phyloP scores from a whole-genome alignment of 2,329 filamentous ascomycete species.

The Alternaria ventricosa region DNA sequence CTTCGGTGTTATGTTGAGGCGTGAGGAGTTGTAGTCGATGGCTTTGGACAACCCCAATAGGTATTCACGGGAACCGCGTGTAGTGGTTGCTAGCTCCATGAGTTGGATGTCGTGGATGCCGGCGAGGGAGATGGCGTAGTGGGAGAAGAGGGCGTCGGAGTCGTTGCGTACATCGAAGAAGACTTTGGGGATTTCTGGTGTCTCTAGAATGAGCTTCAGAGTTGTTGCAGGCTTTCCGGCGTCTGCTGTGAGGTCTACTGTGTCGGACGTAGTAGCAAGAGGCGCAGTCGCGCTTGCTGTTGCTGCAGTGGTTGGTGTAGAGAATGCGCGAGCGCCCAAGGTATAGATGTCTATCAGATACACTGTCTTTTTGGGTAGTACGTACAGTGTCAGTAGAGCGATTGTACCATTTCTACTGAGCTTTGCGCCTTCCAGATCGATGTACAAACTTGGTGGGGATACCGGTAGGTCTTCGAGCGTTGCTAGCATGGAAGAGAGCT shows the following conservation, averaged over 20 bases:
- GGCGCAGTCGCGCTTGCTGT: not conserved
- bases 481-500: not conserved
- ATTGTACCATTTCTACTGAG: conserved; percentile 32
- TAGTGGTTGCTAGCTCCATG: conserved; percentile 23
- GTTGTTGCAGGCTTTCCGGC: conserved; percentile 16
- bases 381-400: conserved; percentile 19
- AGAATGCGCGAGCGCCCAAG: conserved; percentile 35
- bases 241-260: not conserved
- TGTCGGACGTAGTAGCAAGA: not conserved
- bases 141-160: conserved; percentile 32
- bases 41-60: not conserved
- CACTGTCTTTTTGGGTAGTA: conserved; percentile 10
- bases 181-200: conserved; percentile 30
- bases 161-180: conserved; percentile 41
- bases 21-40: not conserved
- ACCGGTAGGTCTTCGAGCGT: not conserved
- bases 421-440: conserved; percentile 36
- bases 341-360: conserved; percentile 42
- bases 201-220: conserved; percentile 40
- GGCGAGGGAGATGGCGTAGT: conserved; percentile 20
- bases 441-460: conserved; percentile 12
- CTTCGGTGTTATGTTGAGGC: not conserved
- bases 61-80: not conserved
- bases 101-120: conserved; percentile 25
- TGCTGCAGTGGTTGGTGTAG: conserved; percentile 28